Evolutionary conservation across 2,329 filamentous ascomycete species (phyloP), one percentile per base, ranked within the genome.

Genomic region (Mycogone perniciosa): DNA sequence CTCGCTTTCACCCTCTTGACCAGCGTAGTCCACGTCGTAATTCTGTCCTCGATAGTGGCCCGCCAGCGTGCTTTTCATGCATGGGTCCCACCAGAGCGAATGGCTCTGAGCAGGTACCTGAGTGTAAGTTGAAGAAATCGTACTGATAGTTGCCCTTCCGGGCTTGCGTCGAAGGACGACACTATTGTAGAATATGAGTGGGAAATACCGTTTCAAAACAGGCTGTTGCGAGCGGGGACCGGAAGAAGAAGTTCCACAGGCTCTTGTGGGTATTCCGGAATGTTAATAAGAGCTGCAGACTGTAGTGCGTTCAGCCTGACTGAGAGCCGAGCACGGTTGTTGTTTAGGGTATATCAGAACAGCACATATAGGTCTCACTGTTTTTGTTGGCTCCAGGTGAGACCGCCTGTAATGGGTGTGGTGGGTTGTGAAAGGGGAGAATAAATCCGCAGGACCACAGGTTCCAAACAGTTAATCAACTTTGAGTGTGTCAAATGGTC

Each of bases 21-120:
- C 75, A 72, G 82, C 77, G 74, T 86, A 88, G 69, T 85, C 81
- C 78, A 87, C 82, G 80, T 85, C 80, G 77, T 86, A 86, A 75
- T 84, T 81, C 69, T 77, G 79, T 72, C 81, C 76, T 78, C 82
- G 81, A 76, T 88, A 88, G 71, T 84, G 82, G 77, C 81, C 78
- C 77, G 82, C 82, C 81, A 86, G 81, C 75, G 80, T 85, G 79
- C 74, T 80, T 76, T 76, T 79, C 72, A 80, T 79, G 71, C 82
- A 86, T 86, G 79, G 81, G 81, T 81, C 78, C 81, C 81, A 82
- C 84, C 83, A 86, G 84, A 86, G 82, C 83, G 77, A 79, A 72
- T 75, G 82, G 82, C 84, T 80, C 83, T 83, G 81, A 81, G 83
- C 82, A 82, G 79, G 76, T 78, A 78, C 80, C 75, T 79, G 76